Evolutionary conservation across 345 rosid species (phyloP).

Genomic region (Gossypium stocksii): DNA sequence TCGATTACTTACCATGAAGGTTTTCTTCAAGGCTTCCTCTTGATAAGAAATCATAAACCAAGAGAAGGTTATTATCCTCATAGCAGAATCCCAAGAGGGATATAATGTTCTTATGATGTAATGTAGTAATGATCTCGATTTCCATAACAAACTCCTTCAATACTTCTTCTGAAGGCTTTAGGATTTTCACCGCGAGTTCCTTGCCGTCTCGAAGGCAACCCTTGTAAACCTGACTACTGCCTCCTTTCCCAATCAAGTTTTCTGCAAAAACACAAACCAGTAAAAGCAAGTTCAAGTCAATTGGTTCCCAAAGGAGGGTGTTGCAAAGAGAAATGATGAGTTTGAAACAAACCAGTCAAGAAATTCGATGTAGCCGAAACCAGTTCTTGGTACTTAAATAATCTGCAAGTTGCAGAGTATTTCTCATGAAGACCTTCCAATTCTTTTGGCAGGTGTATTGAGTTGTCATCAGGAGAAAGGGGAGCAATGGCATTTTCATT

Average conservation of each 20-base stretch:
- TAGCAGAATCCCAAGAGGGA: constrained; percentile 83
- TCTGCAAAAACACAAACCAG: constrained; percentile 39
- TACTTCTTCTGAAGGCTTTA: constrained; percentile 66
- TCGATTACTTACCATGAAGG: constrained; percentile 60
- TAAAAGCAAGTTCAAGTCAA: neutral
- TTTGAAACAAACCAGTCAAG: constrained; percentile 47
- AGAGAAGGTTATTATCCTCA: constrained; percentile 59
- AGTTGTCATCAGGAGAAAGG: constrained; percentile 30
- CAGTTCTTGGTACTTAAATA: constrained; percentile 78
- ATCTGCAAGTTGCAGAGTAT: constrained; percentile 68
- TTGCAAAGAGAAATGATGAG: constrained; percentile 9
- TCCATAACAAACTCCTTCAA: constrained; percentile 71
- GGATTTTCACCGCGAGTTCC: constrained; percentile 88
- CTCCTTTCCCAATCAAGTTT: constrained; percentile 86
- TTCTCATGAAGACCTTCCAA: constrained; percentile 57
- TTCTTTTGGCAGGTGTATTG: constrained; percentile 44
- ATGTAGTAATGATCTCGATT: constrained; percentile 73
- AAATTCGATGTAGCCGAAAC: constrained; percentile 64
- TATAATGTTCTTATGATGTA: constrained; percentile 72
- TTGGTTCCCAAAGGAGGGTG: neutral
- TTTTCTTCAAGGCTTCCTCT: constrained; percentile 97
- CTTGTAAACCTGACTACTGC: constrained; percentile 82
- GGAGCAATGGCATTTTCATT: constrained; percentile 23
- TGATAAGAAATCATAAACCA: constrained; percentile 77
- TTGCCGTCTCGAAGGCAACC: constrained; percentile 73